Conservation (phyloP, 441 rosid species). For the Populus tomentosa region DNA sequence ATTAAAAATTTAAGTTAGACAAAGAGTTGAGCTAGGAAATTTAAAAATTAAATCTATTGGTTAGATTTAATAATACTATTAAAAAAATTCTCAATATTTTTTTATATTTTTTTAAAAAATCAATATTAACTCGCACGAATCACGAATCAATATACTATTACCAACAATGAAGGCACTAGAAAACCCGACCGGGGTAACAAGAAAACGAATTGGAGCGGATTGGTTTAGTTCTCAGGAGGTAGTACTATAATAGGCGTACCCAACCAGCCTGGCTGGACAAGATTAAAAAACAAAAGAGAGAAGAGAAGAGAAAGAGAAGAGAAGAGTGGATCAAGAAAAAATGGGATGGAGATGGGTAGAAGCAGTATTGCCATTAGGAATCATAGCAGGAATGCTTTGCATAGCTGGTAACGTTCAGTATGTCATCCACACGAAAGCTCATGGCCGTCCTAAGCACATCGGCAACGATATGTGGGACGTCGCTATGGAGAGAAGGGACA, state of each 20-base stretch:
- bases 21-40: too few species aligned
- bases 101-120: too few species aligned
- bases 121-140: too few species aligned
- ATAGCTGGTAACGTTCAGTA: slow-evolving; percentile 85
- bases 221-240: neutral
- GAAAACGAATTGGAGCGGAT: neutral
- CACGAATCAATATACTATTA: too few species aligned
- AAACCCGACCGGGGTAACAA: neutral
- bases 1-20: too few species aligned
- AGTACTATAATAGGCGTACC: neutral
- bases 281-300: neutral
- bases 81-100: too few species aligned
- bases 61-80: too few species aligned
- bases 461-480: slow-evolving; percentile 95
- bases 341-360: slow-evolving; percentile 79
- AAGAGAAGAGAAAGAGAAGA: neutral
- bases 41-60: too few species aligned
- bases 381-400: slow-evolving; percentile 90
- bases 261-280: neutral
- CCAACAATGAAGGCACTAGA: too few species aligned
- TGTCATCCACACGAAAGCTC: slow-evolving; percentile 78
- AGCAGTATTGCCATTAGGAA: slow-evolving; percentile 82
- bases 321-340: neutral
- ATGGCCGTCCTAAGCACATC: slow-evolving; percentile 97
- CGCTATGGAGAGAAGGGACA: slow-evolving; percentile 95